phyloP scores from a whole-genome alignment of 345 rosid genomes.

The Chamaenerion angustifolium region DNA sequence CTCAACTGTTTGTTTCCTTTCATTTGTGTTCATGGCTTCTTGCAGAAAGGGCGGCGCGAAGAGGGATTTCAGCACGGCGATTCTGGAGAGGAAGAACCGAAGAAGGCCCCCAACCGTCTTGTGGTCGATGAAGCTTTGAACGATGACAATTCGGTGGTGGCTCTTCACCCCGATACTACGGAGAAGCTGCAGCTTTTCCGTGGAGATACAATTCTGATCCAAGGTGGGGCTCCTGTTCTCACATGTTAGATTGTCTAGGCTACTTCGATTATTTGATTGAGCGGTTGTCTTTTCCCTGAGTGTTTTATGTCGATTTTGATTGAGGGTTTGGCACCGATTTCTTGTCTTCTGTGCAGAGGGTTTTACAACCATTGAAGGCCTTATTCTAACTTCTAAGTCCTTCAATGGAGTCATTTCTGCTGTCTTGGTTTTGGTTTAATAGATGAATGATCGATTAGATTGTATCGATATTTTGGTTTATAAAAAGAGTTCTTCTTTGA shows the following conservation, averaged over 20 bases:
- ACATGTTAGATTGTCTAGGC: background rate
- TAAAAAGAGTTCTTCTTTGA: too few relatives aligned
- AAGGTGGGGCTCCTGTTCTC: conserved; percentile 34
- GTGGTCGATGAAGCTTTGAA: conserved; percentile 81
- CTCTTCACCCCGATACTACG: conserved; percentile 82
- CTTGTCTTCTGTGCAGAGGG: too few relatives aligned
- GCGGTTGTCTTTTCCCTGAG: too few relatives aligned
- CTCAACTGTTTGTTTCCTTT: background rate
- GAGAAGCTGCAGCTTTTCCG: conserved; percentile 97
- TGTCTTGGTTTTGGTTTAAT: too few relatives aligned
- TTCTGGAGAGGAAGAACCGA: conserved; percentile 83
- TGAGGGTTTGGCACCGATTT: too few relatives aligned
- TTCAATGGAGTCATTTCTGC: too few relatives aligned
- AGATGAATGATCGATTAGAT: too few relatives aligned
- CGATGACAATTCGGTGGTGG: conserved; percentile 86
- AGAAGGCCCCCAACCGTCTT: conserved; percentile 79
- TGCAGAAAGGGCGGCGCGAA: conserved; percentile 53
- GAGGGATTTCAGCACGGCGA: conserved; percentile 87
- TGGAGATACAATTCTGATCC: conserved; percentile 74
- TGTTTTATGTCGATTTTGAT: too few relatives aligned
- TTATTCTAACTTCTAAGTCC: too few relatives aligned
- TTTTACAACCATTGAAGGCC: too few relatives aligned
- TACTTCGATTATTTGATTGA: too few relatives aligned
- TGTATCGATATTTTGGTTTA: too few relatives aligned
- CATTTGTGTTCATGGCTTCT: conserved; percentile 1